Evolutionary conservation across 2,329 filamentous ascomycete genomes (phyloP), one percentile per base, ranked within the genome.

Genomic region (Tolypocladium nubicola): DNA sequence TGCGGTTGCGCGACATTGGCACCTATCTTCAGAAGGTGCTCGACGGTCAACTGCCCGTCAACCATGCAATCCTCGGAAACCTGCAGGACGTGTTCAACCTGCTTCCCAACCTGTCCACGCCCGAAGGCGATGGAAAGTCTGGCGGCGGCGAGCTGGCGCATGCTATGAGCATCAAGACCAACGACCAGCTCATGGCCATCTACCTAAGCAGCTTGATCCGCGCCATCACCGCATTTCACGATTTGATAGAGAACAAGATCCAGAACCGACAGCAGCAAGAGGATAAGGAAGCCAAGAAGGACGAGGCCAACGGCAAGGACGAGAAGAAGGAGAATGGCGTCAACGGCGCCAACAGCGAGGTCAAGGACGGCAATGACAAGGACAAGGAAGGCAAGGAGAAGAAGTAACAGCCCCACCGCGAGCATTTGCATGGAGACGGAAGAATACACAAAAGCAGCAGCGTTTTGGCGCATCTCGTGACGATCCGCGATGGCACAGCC

Each of bases 21-120:
- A 83, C 88, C 65, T 99, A 99, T 73, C 84, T 99, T 35, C 89
- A 96, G 72, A 97, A 97, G 74, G 94, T 99, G 11, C 85, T 97
- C 58, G 90, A 96, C 70, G 88, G 89, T 65, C 87, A 96, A 66
- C 82, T 99, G 40, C 94, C 94, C 5, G 88, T 97, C 69, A 99
- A 99, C 77, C 94, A 99, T 71, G 90, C 91, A 57, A 97, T 99
- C 61, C 83, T 99, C 35, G 94, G 93, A 64, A 96, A 97, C 70
- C 86, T 99, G n/a, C 94, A 99, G 77, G 94, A 99, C 69, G 90
- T 97, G 61, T 99, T 99, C 82, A 99, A 99, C 75, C 86, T 99
- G 49, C 85, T 99, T 30, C 94, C 94, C 53, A 99, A 99, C 75
- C 83, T 99, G 55, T 92, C 90, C 11, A 95, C 91, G 41, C 90